A percentile compares a stretch with the other conserved stretches of the same genome.
These are phyloP conservation scores for Hordeum vulgare DNA, from an alignment of 176 grass and related monocot genomes.

Conservation along the genomic window MorexV3_pseudomolecules_assembly NC_058523.1:34418735-34419234, in stretches of 20 bases:
- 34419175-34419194: background rate
- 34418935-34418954: background rate
- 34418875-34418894: background rate
- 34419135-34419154: too few species aligned
- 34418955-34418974: too few species aligned
- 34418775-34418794: too few species aligned
- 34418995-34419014: background rate
- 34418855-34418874: too few species aligned
- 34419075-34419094: background rate
- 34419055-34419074: background rate
- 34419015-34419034: background rate
- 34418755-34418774: too few species aligned
- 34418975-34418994: slow-evolving; percentile 25
- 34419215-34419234: too few species aligned
- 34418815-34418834: too few species aligned
- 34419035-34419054: slow-evolving; percentile 24
- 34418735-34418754: too few species aligned
- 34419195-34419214: too few species aligned
- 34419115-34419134: too few species aligned
- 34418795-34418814: too few species aligned
- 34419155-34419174: background rate
- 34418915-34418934: background rate
- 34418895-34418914: background rate
- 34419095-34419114: background rate
- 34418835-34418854: too few species aligned